A percentile compares a stretch with the other conserved stretches of the same genome.
phyloP scores from a whole-genome alignment of 179 eudicot genomes.

The Spergularia azorica region DNA sequence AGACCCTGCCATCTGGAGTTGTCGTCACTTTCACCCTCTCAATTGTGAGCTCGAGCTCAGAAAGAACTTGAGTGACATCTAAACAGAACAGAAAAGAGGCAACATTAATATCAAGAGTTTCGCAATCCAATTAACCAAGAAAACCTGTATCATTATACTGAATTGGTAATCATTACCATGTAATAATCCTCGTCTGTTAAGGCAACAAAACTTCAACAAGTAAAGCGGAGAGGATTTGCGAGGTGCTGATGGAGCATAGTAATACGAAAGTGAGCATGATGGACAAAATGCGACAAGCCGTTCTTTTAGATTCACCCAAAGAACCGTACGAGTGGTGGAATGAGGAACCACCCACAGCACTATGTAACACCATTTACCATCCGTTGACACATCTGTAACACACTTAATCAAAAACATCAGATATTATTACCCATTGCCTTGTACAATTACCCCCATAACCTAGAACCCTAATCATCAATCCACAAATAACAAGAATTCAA shows the following conservation, averaged over 20 bases:
- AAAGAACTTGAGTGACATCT: slow-evolving; percentile 78
- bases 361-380: slow-evolving; percentile 88
- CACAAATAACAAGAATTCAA: neutral
- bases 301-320: slow-evolving; percentile 62
- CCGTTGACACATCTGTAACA: slow-evolving; percentile 71
- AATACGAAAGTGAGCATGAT: slow-evolving; percentile 57
- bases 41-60: slow-evolving; percentile 69
- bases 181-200: slow-evolving; percentile 67
- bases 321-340: slow-evolving; percentile 38
- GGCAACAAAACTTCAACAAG: slow-evolving; percentile 65
- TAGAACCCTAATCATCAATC: neutral
- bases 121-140: neutral
- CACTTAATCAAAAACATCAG: slow-evolving; percentile 13
- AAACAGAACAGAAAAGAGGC: slow-evolving; percentile 9
- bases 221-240: slow-evolving; percentile 48
- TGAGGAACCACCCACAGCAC: slow-evolving; percentile 74
- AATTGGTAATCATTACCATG: slow-evolving; percentile 45
- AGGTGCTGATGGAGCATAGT: slow-evolving; percentile 47
- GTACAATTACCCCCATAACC: too few species aligned
- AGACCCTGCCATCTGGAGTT: slow-evolving; percentile 78
- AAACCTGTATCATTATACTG: neutral
- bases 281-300: slow-evolving; percentile 63
- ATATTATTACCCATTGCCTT: neutral
- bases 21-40: slow-evolving; percentile 80
- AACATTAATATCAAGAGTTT: slow-evolving; percentile 5